These are phyloP conservation scores for Vitellaria paradoxa DNA, from an alignment of 179 eudicot species.

Conservation along the genomic window DNA sequence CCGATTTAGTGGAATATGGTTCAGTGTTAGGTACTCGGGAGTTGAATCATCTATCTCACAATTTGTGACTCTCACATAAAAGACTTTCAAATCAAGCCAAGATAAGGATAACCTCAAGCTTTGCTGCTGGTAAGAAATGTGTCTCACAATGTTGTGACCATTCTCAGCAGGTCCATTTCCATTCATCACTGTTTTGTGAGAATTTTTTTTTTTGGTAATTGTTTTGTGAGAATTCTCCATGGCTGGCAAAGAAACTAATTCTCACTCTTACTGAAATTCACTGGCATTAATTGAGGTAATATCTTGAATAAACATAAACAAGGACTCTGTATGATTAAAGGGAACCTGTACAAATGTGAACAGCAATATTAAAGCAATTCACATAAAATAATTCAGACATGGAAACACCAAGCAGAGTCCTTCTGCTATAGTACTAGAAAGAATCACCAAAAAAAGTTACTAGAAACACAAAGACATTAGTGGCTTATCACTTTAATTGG, in stretches of 20 bases:
- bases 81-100: slow-evolving; percentile 84
- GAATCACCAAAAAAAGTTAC: background rate
- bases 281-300: slow-evolving; percentile 10
- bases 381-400: background rate
- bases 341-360: slow-evolving; percentile 23
- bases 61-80: slow-evolving; percentile 71
- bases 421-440: no score
- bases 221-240: slow-evolving; percentile 32
- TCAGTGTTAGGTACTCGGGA: slow-evolving; percentile 69
- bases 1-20: slow-evolving; percentile 62
- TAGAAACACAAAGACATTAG: no score
- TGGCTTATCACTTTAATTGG: no score
- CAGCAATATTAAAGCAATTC: slow-evolving; percentile 14
- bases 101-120: slow-evolving; percentile 25
- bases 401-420: background rate
- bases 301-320: background rate
- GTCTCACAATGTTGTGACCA: slow-evolving; percentile 42
- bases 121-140: slow-evolving; percentile 31
- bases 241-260: slow-evolving; percentile 9
- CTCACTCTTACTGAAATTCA: slow-evolving; percentile 11
- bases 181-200: slow-evolving; percentile 29
- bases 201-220: slow-evolving; percentile 33
- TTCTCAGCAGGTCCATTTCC: slow-evolving; percentile 43
- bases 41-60: slow-evolving; percentile 61
- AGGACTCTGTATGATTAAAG: slow-evolving; percentile 9